A percentile compares a stretch with the other conserved stretches of the same genome.
phyloP scores from a whole-genome alignment of 1,284 basidiomycete genomes.

The Malassezia arunalokei region DNA sequence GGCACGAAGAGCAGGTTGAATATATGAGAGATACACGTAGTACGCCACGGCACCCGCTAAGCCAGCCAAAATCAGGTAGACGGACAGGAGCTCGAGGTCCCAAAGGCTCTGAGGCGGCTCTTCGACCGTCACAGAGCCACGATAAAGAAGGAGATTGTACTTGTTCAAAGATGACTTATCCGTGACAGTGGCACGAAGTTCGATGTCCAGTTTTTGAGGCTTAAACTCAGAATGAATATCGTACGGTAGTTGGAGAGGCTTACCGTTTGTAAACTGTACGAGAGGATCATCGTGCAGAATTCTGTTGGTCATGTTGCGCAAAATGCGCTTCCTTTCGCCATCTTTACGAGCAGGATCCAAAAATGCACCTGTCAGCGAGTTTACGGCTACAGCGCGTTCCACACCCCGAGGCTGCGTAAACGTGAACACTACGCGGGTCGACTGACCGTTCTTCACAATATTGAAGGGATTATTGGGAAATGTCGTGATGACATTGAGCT shows the following conservation, averaged over 20 bases:
- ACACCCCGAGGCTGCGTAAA: slow-evolving; percentile 28
- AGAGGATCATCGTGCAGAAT: slow-evolving; percentile 33
- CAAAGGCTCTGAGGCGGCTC: slow-evolving; percentile 41
- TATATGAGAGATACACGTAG: slow-evolving; percentile 21
- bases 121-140: slow-evolving; percentile 34
- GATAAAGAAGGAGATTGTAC: slow-evolving; percentile 36
- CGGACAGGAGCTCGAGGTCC: slow-evolving; percentile 37
- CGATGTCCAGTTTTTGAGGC: slow-evolving; percentile 36
- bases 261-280: slow-evolving; percentile 19
- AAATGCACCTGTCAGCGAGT: slow-evolving; percentile 40
- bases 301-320: slow-evolving; percentile 44
- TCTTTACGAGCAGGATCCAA: slow-evolving; percentile 36
- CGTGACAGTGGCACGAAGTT: slow-evolving; percentile 31
- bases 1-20: not conserved
- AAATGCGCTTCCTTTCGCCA: slow-evolving; percentile 32
- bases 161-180: slow-evolving; percentile 37
- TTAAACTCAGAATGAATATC: slow-evolving; percentile 44
- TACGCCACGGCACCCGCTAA: slow-evolving; percentile 21
- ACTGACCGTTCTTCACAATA: slow-evolving; percentile 41
- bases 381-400: slow-evolving; percentile 33
- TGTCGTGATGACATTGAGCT: slow-evolving; percentile 35
- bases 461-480: slow-evolving; percentile 42
- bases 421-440: slow-evolving; percentile 41
- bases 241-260: slow-evolving; percentile 36
- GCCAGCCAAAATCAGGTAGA: slow-evolving; percentile 25